Evolutionary conservation across 139 green algal species (phyloP), one percentile per base, ranked within the genome.

Genomic region (Chlamydomonas sphaeroides): DNA sequence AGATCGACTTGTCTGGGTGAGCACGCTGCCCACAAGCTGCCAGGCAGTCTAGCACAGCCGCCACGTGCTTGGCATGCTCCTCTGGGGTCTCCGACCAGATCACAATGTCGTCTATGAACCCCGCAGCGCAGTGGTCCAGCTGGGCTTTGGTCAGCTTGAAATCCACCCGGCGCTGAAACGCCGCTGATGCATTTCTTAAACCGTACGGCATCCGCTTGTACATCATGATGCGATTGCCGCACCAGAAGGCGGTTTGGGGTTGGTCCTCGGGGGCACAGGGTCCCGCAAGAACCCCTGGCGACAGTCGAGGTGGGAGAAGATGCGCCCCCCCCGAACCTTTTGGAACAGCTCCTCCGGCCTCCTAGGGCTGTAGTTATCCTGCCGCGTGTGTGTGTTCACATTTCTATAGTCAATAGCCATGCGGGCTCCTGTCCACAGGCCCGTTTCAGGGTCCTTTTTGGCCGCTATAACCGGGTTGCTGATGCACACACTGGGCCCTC

Each of bases 231-330:
- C n/a, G n/a, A n/a, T n/a, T n/a, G n/a, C n/a, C n/a, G n/a, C 25
- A 65, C 48, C 49, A 79, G 35, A 87, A 90, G 5, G 67, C 59
- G 17, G 41, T 66, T 32, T 79, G 75, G 6, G 33, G 28, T n/a
- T 67, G 51, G 42, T 65, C 51, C 28, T 78, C 63, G 0, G 56
- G 21, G 25, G 45, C 51, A 90, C 56, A 1, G 41, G 63, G 18
- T 88, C 45, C 61, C 86, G 82, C 21, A 66, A 73, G 38, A 83
- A 90, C 18, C 78, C 87, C 33, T 62, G n/a, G 18, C 74, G n/a
- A 10, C 86, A 25, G 51, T 90, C 83, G 30, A 90, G 53, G 5
- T 85, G 84, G n/a, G 39, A 71, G 41, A 88, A 87, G 36, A 83
- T 68, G 14, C 17, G 11, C 3, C 38, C 65, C 21, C 38, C 38